Conservation (phyloP, 305 asterid species). For the Rubia tinctorum region DNA sequence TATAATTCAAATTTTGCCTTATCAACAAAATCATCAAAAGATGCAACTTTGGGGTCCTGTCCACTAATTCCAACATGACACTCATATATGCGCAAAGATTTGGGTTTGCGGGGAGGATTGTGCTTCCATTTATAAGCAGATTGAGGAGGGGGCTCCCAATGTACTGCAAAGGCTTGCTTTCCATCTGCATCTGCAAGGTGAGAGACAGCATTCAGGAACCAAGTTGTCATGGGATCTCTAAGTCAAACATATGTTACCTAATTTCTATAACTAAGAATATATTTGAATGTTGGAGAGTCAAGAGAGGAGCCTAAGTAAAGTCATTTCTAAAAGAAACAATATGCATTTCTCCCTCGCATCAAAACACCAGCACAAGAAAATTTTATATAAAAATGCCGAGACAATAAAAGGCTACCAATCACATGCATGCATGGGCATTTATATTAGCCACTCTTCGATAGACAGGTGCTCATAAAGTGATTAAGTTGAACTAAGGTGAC, state of each 20-base stretch:
- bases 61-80: constrained; percentile 97
- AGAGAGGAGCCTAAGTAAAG: not conserved
- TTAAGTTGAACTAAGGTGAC: not conserved
- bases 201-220: constrained; percentile 21
- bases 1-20: constrained; percentile 37
- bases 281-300: not conserved
- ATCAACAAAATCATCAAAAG: constrained; percentile 66
- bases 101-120: constrained; percentile 72
- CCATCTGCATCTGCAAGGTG: constrained; percentile 62
- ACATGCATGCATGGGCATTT: not conserved
- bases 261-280: constrained; percentile 2
- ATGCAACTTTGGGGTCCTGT: constrained; percentile 60
- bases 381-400: not conserved
- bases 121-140: constrained; percentile 76
- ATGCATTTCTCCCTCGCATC: not conserved
- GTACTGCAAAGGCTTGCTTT: constrained; percentile 82
- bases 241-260: constrained; percentile 16
- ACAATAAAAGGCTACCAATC: not conserved
- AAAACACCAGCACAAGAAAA: constrained; percentile 1
- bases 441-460: not conserved
- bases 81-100: constrained; percentile 87
- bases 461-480: not conserved
- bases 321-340: not conserved
- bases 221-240: constrained; percentile 12
- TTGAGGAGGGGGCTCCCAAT: constrained; percentile 98